A percentile compares a stretch with the other conserved stretches of the same genome.
Evolutionary conservation across 2,329 filamentous ascomycete genomes (phyloP).

Genomic region (Fusarium tricinctum): DNA sequence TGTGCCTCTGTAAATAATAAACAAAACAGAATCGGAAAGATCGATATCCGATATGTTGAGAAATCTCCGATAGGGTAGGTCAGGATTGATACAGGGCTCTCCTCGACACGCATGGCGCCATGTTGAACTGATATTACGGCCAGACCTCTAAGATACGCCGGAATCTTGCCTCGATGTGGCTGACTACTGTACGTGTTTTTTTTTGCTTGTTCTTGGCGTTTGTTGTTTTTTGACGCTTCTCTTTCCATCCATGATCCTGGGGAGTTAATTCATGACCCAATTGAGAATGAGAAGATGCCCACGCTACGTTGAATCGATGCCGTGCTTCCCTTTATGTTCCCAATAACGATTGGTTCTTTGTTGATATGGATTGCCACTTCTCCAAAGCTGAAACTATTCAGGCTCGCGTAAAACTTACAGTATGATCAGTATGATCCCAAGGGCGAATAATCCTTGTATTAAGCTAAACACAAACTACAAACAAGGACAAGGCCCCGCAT

Average conservation of each 20-base stretch:
- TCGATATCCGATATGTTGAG: conserved; percentile 37
- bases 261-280: conserved; percentile 21
- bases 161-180: conserved; percentile 34
- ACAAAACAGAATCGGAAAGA: conserved; percentile 43
- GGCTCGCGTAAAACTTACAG: background rate
- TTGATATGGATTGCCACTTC: conserved; percentile 19
- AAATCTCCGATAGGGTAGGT: conserved; percentile 45
- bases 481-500: conserved; percentile 24
- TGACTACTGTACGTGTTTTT: conserved; percentile 9
- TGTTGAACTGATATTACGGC: conserved; percentile 36
- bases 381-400: conserved; percentile 37
- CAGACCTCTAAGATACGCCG: conserved; percentile 23
- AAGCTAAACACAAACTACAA: conserved; percentile 7
- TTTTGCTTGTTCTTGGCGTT: conserved; percentile 8
- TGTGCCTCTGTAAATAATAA: conserved; percentile 17
- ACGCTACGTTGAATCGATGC: conserved; percentile 12
- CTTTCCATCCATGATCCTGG: conserved; percentile 35
- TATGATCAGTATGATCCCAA: background rate
- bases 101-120: conserved; percentile 28
- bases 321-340: background rate
- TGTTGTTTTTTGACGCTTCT: conserved; percentile 13
- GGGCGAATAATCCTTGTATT: conserved; percentile 9
- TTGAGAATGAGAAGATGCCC: conserved; percentile 12
- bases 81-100: conserved; percentile 5
- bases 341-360: conserved; percentile 1